A percentile compares a stretch with the other conserved stretches of the same genome.
Evolutionary conservation across 768 basidiomycete genomes (phyloP).

Genomic region (Dioszegia hungarica): DNA sequence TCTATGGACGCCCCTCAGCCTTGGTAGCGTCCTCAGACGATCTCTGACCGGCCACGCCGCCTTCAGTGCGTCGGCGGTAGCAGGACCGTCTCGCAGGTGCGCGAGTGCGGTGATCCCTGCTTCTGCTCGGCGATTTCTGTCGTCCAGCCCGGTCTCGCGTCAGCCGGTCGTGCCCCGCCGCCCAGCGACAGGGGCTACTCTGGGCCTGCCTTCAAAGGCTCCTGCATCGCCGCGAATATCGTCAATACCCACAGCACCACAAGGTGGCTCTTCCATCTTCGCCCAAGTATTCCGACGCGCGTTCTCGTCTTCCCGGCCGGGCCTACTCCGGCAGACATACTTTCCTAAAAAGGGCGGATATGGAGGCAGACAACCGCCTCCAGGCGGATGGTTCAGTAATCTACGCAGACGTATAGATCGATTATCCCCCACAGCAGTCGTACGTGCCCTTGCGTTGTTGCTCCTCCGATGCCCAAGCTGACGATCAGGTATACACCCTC

Average conservation of each 20-base stretch:
- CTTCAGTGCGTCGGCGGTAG: too few species aligned
- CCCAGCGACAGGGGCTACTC: too few species aligned
- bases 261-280: neutral
- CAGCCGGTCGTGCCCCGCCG: too few species aligned
- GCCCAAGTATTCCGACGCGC: slow-evolving; percentile 4
- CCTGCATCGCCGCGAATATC: too few species aligned
- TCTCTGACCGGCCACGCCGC: too few species aligned
- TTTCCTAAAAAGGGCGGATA: slow-evolving; percentile 25
- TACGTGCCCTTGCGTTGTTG: slow-evolving; percentile 4
- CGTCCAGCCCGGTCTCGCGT: too few species aligned
- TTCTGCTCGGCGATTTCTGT: too few species aligned
- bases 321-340: slow-evolving; percentile 22
- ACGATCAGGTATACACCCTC: slow-evolving; percentile 16
- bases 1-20: neutral
- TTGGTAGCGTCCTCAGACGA: neutral
- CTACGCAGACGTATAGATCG: slow-evolving; percentile 34
- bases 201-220: too few species aligned
- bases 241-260: neutral
- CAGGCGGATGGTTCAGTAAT: slow-evolving; percentile 21
- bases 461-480: neutral
- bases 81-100: too few species aligned
- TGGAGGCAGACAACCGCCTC: slow-evolving; percentile 18
- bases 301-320: slow-evolving; percentile 8
- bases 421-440: slow-evolving; percentile 31
- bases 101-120: too few species aligned